Evolutionary conservation across 2,329 filamentous ascomycete genomes (phyloP), one percentile per base, ranked within the genome.

Genomic region (Fusarium scirpi): DNA sequence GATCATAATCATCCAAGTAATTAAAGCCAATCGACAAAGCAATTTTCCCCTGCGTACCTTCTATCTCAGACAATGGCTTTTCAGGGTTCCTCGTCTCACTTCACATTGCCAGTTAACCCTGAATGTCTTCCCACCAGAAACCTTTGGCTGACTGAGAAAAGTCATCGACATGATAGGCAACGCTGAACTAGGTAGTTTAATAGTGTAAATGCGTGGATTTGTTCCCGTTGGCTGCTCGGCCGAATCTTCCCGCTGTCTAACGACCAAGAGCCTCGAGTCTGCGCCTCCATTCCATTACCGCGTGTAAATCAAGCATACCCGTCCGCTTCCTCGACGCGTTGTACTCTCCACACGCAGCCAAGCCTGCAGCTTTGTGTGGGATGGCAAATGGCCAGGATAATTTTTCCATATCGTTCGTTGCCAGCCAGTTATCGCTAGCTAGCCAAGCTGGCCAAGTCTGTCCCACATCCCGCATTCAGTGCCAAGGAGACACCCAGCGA

Each of bases 321-420:
- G 34, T 58, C 25, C 59, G 57, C 62, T 60, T 56, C 62, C 64
- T 69, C 69, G 71, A 73, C 73, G 73, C 73, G 71, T 75, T 65
- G 57, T 45, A 54, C 52, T 63, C 62, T 60, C 70, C 67, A 67
- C 58, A 64, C 51, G 29, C n/a, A 30, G 60, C 68, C 55, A 58
- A 65, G 60, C 69, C 41, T 62, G 48, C 25, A 53, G 32, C 56
- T 62, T 41, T 67, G 48, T 56, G 44, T 67, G 55, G 46, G 47
- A 66, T 60, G 20, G 62, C 9, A 38, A n/a, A 27, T 52, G 22
- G 18, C 49, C 34, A 41, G 49, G 49, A 52, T 41, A 18, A 7
- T 41, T 41, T 52, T 22, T 44, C 61, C 40, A 25, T 45, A 27
- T 13, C 22, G n/a, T 22, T 44, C 51, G 16, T 27, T 67, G 51